Base-by-base conservation (phyloP, 176 grass and related monocot genomes). In the Pharus latifolius region DNA sequence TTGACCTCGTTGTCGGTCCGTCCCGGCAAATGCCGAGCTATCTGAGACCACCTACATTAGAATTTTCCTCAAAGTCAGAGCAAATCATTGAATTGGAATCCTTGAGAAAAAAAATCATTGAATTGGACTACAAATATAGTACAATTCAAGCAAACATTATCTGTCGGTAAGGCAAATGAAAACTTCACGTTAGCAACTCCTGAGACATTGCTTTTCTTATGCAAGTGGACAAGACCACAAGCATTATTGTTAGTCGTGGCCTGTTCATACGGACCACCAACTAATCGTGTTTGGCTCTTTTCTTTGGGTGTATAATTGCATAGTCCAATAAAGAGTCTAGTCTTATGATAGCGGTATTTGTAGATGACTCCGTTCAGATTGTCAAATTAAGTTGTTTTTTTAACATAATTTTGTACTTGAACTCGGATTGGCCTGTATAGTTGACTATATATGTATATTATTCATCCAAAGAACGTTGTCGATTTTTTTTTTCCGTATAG, bases 1-100 rank as follows among this genome's bases (percentile, higher is more conserved):
- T 98, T 98, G 50, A 98, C 90, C 78, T 98, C 95, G 61, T 98
- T 98, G 82, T 98, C 95, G 0, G 95, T 98, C 68, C 95, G 80
- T 5, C 95, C 95, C 3, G 90, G 90, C 71, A 98, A 87, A 64
- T 86, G 87, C 81, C 67, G 70, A 31, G 95, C 90, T 73, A 98
- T 98, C 61, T 85, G 84, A 65, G 95, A 93, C 95, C 95, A 98
- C 68, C 95, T 98, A 80, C 1, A 8, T 12, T 42, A 54, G 14
- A 80, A 65, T 35, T 17, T 17, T 51, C 35, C 19, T 46, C 56
- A 40, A 19, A 17, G 69, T 73, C 22, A 71, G 32, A 45, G 10
- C 55, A 24, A 1, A 23, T 20, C 31, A 43, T 10, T 24, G 30
- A 24, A 12, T 26, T 11, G 23, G 3, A 26, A 29, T 3, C 11